Evolutionary conservation across 352 stramenopile genomes (phyloP), one percentile per base, ranked within the genome.

Genomic region (Plasmopara viticola): DNA sequence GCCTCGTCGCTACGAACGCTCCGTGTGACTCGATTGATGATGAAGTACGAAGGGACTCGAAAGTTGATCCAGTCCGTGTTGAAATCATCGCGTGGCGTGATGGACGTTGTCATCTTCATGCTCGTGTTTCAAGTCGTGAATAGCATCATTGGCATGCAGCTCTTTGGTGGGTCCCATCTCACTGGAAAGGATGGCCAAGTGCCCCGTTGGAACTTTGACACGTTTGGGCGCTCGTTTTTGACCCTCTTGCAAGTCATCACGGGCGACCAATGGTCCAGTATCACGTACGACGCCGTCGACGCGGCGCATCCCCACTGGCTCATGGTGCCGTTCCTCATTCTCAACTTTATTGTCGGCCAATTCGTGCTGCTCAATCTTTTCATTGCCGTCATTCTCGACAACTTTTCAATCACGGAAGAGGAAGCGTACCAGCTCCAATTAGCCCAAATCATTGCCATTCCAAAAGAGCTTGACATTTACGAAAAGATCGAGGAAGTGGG

Each of bases 311-410:
- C 73, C 6, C 76, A 90, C 56, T 70, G 60, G 66, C 56, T 90
- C 44, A 78, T 90, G 53, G 74, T 87, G 12, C 79, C 79, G 2
- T 90, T 87, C 30, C 77, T 90, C 30, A 71, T 87, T 42, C 37
- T 87, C 48, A 83, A 78, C 51, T 90, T 90, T 58, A 85, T 90
- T 38, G 34, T 87, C 0, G 79, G 79, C 1, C 77, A 90, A 54
- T 87, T 89, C 58, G 78, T 91, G 46, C 58, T 91, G 25, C 64
- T 91, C 9, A 91, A 91, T 43, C 62, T 91, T 7, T 91, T 91
- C 48, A 89, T 91, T 41, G 80, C 80, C 40, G 80, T 89, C 42
- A 91, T 89, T 51, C 68, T 91, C 35, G 80, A 91, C 15, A 91
- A 91, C 44, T 91, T 91, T 51, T 72, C 76, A 10, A 85, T 90